Evolutionary conservation across 371 early-diverging fungal genomes (phyloP), one percentile per base, ranked within the genome.

Genomic region (Rhizopus microsporus): DNA sequence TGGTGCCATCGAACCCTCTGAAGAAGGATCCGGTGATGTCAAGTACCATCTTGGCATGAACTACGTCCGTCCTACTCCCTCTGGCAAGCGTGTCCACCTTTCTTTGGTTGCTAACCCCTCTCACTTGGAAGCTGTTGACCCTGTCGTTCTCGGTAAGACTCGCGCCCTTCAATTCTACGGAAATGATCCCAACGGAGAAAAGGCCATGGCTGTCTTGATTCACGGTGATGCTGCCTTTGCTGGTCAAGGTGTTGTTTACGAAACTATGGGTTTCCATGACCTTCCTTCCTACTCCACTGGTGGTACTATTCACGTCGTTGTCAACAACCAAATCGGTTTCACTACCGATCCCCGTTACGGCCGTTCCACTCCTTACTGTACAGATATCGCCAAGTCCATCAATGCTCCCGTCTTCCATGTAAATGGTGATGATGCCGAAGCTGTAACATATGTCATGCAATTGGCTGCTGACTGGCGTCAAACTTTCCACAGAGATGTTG

Each of bases 201-300:
- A 90, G 74, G 84, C 92, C 37, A 93, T 98, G 86, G 89, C 92
- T 56, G 85, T 98, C 57, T 84, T 95, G 56, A 68, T 98, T 63
- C 98, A 98, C 85, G 98, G 98, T 71, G 98, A 98, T 80, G 97
- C 98, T 45, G 95, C 98, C 31, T 96, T 97, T 75, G 93, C 97
- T 43, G 97, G 91, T 48, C 98, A 98, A 79, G 98, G 98, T 68
- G 83, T 98, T 47, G 96, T 97, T 34, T 95, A 96, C 69, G 97
- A 98, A 75, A 96, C 98, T 34, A 80, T 98, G 62, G 97, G 96
- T 37, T 90, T 98, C 82, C 86, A 89, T 61, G 95, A 96, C 62
- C 79, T 98, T 51, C 96, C 98, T 16, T 84, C 87, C 40, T 98
- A 96, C 83, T 87, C 93, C 46, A 94, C 94, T 33, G 98, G 98